Conservation (phyloP, 164 flowering plant species). For the Protea cynaroides region DNA sequence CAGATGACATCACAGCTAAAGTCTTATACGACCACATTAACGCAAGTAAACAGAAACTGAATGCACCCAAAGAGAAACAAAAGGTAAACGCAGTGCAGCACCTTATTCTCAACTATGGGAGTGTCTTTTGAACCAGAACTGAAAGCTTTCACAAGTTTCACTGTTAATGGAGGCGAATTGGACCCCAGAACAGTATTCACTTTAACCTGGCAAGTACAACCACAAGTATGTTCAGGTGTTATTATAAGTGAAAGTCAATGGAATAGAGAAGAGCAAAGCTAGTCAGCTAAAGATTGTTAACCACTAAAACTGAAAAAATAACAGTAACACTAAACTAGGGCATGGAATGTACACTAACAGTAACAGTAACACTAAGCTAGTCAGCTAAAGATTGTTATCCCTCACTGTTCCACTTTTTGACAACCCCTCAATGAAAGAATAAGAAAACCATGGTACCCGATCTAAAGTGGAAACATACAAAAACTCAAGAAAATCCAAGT, state of each 20-base stretch:
- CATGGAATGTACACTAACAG: not conserved
- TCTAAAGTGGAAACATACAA: not conserved
- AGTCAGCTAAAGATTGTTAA: too few species aligned
- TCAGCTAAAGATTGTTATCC: too few species aligned
- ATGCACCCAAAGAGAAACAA: not conserved
- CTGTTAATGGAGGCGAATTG: conserved; percentile 46
- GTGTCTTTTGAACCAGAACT: conserved; percentile 35
- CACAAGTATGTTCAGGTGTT: not conserved
- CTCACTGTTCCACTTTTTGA: not conserved
- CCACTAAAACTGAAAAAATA: too few species aligned
- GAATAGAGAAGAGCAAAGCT: too few species aligned
- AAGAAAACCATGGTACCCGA: not conserved
- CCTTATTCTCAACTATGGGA: conserved; percentile 50
- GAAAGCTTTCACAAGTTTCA: conserved; percentile 47
- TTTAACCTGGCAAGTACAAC: conserved; percentile 35
- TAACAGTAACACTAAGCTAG: too few species aligned
- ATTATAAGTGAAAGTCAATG: not conserved
- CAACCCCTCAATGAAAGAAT: not conserved
- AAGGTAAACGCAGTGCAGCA: conserved; percentile 8
- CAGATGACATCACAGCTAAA: conserved; percentile 4
- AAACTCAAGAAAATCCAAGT: too few species aligned
- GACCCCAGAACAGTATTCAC: conserved; percentile 65
- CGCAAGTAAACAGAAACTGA: not conserved
- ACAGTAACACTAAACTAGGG: not conserved
- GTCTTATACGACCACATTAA: not conserved